A percentile compares a stretch with the other conserved stretches of the same genome.
These are phyloP conservation scores for Alternaria sp. DNA, from an alignment of 2,329 filamentous ascomycete species.

Conservation along the genomic window DNA sequence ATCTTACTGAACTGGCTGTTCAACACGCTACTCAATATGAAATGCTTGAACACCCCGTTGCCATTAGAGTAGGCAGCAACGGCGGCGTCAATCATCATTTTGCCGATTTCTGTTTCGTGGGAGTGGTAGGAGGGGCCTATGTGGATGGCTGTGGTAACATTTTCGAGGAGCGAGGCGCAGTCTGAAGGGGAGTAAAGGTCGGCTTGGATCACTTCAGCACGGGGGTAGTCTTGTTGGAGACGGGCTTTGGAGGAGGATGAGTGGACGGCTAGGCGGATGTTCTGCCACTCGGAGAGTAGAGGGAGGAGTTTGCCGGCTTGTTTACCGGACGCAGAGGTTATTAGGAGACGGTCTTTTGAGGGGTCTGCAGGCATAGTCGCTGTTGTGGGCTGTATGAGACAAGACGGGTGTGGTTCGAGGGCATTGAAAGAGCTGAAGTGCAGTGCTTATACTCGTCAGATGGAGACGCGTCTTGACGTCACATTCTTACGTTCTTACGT, in stretches of 20 bases:
- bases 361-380: slow-evolving; percentile 24
- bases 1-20: slow-evolving; percentile 46
- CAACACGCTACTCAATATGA: slow-evolving; percentile 48
- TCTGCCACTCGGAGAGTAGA: slow-evolving; percentile 41
- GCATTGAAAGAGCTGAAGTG: no score
- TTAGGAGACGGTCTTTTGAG: slow-evolving; percentile 45
- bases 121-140: slow-evolving; percentile 49
- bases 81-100: slow-evolving; percentile 49
- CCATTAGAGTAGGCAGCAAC: slow-evolving; percentile 29
- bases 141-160: slow-evolving; percentile 43
- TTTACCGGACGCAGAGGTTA: slow-evolving; percentile 52
- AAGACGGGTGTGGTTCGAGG: background rate
- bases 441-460: background rate
- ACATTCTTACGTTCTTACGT: background rate
- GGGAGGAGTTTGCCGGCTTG: slow-evolving; percentile 49
- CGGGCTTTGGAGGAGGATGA: slow-evolving; percentile 35
- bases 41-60: slow-evolving; percentile 41
- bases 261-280: slow-evolving; percentile 47
- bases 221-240: slow-evolving; percentile 41
- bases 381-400: background rate
- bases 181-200: slow-evolving; percentile 37
- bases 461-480: background rate
- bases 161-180: slow-evolving; percentile 33
- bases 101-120: slow-evolving; percentile 44
- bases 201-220: slow-evolving; percentile 44